These are phyloP conservation scores for Jimgerdemannia flammicorona DNA, from an alignment of 192 early-diverging fungal genomes.

Conservation along the genomic window DNA sequence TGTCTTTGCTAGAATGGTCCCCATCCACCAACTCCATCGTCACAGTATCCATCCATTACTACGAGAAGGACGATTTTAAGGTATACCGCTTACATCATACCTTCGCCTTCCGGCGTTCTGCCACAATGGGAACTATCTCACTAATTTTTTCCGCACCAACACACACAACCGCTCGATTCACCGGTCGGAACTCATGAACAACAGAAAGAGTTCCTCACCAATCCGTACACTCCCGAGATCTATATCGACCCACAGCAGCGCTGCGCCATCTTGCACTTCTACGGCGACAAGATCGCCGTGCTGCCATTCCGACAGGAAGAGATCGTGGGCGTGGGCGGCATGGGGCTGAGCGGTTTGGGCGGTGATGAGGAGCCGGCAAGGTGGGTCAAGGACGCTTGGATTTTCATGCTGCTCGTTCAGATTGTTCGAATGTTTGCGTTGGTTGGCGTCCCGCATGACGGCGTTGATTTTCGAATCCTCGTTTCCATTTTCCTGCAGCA, in stretches of 20 bases:
- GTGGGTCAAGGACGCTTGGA: slow-evolving; percentile 20
- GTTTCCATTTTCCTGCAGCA: slow-evolving; percentile 18
- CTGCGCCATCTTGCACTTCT: slow-evolving; percentile 87
- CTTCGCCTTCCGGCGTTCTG: background rate
- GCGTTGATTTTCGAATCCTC: no score
- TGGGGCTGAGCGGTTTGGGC: background rate
- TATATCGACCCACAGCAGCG: slow-evolving; percentile 82
- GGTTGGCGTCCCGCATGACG: no score
- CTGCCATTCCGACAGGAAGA: slow-evolving; percentile 81
- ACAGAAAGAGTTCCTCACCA: slow-evolving; percentile 64
- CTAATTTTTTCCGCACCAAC: background rate
- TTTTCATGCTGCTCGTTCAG: background rate
- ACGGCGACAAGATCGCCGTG: slow-evolving; percentile 84
- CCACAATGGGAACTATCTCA: background rate
- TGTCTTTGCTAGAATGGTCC: slow-evolving; percentile 89
- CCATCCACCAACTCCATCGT: slow-evolving; percentile 66
- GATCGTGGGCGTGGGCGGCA: slow-evolving; percentile 20
- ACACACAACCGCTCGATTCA: background rate
- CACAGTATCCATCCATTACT: slow-evolving; percentile 96
- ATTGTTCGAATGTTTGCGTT: no score
- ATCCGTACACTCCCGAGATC: slow-evolving; percentile 58
- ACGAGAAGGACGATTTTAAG: slow-evolving; percentile 89
- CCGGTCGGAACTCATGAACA: background rate
- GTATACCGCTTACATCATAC: slow-evolving; percentile 27
- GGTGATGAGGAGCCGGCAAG: slow-evolving; percentile 55